Base-by-base conservation (phyloP, 2,329 filamentous ascomycete genomes). In the Fusarium scirpi region DNA sequence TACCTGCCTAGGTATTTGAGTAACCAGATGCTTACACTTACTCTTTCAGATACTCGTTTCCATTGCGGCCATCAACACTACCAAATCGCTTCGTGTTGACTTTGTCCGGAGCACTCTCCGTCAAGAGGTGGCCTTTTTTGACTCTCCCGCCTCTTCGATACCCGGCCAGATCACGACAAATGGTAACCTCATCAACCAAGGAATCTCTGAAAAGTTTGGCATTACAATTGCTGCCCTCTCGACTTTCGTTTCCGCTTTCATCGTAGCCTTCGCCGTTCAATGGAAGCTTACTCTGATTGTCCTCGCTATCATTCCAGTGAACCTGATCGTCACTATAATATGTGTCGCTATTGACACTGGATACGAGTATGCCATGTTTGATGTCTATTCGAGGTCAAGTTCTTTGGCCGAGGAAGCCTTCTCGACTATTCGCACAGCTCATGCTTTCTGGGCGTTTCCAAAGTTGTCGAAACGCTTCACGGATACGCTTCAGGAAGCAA, bases 51-150 rank as follows among this genome's bases (percentile, higher is more conserved):
- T 79, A 34, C 75, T 82, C 30, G 67, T 82, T 52, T 81, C 78
- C n/a, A 71, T 78, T 34, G 77, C 78, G 8, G 79, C 80, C n/a
- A 79, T 82, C 56, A 76, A 79, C 30, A 78, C 78, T 1, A 81
- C 78, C 49, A 81, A 78, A 58, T 58, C 69, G 25, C 74, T 83
- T 5, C 80, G 81, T 20, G 76, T 81, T 57, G 77, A 80, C 65
- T 82, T 81, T 63, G 76, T 83, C 4, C 74, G 75, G n/a, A 76
- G 77, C 24, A 78, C 77, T 2, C 76, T 82, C 4, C 77, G 86
- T 3, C 85, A 89, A 69, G 86, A 89, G 57, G 81, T 89, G 5
- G 81, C 82, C 66, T 87, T 85, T 71, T 89, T 88, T 64, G 87
- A 90, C 72, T 76, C 78, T 20, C 76, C 79, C 5, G 79, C 79